Evolutionary conservation across 2,329 filamentous ascomycete species (phyloP), one percentile per base, ranked within the genome.

Genomic region (Xylaria sp.): DNA sequence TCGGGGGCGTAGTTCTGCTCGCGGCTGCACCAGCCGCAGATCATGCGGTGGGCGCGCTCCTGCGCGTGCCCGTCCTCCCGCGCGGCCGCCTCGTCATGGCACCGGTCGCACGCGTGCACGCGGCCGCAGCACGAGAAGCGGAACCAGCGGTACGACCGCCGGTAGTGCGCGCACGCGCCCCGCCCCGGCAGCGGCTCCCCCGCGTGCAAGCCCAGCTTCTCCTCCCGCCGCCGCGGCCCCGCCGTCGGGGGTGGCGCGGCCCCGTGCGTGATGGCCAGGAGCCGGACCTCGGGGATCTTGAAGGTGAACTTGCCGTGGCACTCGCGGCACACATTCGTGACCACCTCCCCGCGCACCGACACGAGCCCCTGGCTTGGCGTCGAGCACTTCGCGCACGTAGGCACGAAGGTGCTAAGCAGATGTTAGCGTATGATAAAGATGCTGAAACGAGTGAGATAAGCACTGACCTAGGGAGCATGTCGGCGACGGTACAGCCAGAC

Each of bases 31-130:
- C 82, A 89, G 6, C 88, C 88, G 69, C 89, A 93, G 34, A 93
- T 84, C 89, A 94, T 94, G 44, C 90, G 79, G 65, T 88, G 91
- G 7, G 91, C 91, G 79, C 90, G 91, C 73, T 94, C 91, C 60
- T 90, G 87, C 7, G 82, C 75, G 73, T 95, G 91, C 46, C 88
- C 86, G 63, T 86, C 84, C 8, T 74, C 80, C 16, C 95, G 91
- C 46, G 88, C 86, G 63, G 86, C 84, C 8, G 74, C 80, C 16
- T 75, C 80, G 69, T 94, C 90, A 66, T 95, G 91, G 72, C 91
- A 95, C 74, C 81, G 83, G 66, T 87, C 84, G 69, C 84, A 87
- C n/a, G 83, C 67, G 63, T 84, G 76, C 37, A 86, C 82, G 52
- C 78, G 77, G 46, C 70, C 71, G 69, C 83, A 87, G 72, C 84